Conservation (phyloP, 1,139 yeast genomes). For the Kodamaea anthophila region DNA sequence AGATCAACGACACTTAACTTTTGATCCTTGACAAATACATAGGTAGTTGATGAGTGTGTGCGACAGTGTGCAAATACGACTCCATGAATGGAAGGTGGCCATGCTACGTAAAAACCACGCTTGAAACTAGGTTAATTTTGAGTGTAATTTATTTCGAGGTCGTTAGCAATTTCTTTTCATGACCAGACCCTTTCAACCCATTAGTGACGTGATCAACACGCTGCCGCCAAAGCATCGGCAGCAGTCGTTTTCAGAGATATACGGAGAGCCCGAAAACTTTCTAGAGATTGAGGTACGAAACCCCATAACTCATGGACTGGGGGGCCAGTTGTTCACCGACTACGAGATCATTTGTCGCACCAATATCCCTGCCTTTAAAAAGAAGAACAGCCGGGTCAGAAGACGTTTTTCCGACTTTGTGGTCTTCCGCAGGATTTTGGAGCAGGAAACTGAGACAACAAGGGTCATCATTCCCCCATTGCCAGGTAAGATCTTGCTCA, state of each 20-base stretch:
- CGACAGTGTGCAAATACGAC: too few species aligned
- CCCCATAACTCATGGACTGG: constrained; percentile 75
- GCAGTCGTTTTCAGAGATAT: constrained; percentile 75
- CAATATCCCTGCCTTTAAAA: constrained; percentile 79
- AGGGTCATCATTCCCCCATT: constrained; percentile 79
- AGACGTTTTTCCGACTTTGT: constrained; percentile 91
- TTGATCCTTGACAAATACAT: too few species aligned
- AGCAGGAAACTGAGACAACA: constrained; percentile 66
- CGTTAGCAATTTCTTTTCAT: too few species aligned
- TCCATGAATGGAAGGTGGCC: too few species aligned
- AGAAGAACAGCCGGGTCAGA: constrained; percentile 62
- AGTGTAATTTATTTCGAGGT: too few species aligned
- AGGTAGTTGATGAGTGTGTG: too few species aligned
- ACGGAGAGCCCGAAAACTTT: constrained; percentile 93
- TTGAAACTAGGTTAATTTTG: too few species aligned
- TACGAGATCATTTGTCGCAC: constrained; percentile 86
- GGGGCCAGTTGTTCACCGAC: constrained; percentile 74
- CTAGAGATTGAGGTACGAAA: constrained; percentile 79
- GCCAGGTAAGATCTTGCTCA: constrained; percentile 77
- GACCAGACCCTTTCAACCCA: constrained; percentile 43
- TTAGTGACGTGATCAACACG: constrained; percentile 38
- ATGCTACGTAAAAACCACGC: too few species aligned
- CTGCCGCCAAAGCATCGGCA: constrained; percentile 35
- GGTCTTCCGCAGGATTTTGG: constrained; percentile 66
- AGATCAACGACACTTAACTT: too few species aligned